Base-by-base conservation (phyloP, 805 yeast species). In the Tetrapisispora fleetii region DNA sequence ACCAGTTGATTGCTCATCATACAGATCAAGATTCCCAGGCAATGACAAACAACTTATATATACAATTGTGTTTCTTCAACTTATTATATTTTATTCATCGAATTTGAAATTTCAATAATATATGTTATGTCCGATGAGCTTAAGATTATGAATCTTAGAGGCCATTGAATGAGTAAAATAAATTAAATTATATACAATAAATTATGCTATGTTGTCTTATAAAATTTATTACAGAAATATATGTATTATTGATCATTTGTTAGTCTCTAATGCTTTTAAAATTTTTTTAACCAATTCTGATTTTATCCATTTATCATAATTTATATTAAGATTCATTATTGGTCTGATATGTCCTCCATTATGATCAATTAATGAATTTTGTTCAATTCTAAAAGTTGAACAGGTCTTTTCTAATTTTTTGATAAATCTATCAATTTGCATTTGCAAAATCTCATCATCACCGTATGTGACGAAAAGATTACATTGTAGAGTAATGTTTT, bases 401-500 rank as follows among this genome's bases (percentile, higher is more conserved):
- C 37, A 21, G 2, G 41, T n/a, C 2, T 43, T 21, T 1, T 30
- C 13, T 22, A 58, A 44, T 47, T 50, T 54, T 2, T 47, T 30
- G 10, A 46, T 39, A 9, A 58, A 42, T 17, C 45, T 16, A 24
- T 41, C 37, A 32, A 59, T 59, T 36, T 59, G 60, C 3, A 48
- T 45, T 16, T 47, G 47, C 24, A 59, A 47, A 4, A 60, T 54
- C 44, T 59, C 65, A 11, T 56, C 54, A 19, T 51, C 46, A 10
- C 65, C 65, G 30, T 58, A 58, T 0, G 55, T 53, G 3, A 60
- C 37, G 16, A 51, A 39, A 21, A 59, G 3, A 5, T 53, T 33
- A 10, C 52, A 48, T 18, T 44, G 19, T 1, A 42, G 28, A 5
- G 58, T 41, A 6, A 59, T 51, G 4, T 35, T 14, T 7, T 18